Base-by-base conservation (phyloP, 2,329 filamentous ascomycete genomes). In the Byssoonygena ceratinophila region DNA sequence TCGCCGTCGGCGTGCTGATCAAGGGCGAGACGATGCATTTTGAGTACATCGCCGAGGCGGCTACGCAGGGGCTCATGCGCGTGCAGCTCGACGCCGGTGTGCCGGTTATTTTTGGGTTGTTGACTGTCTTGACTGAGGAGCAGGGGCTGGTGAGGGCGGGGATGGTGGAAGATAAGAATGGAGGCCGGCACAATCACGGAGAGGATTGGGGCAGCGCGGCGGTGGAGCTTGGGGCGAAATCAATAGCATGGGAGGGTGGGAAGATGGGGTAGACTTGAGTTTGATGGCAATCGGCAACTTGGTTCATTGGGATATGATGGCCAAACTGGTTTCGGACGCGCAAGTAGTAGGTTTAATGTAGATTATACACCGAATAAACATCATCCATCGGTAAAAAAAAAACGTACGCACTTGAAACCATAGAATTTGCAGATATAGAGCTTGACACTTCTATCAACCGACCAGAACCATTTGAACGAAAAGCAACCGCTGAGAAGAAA, bases 1-100 rank as follows among this genome's bases (percentile, higher is more conserved):
- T 98, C 59, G 89, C 92, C 50, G 86, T 98, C 60, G 92, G 92
- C 52, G 90, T 95, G 53, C 80, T 98, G 56, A 96, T 98, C 74
- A 98, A 98, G 76, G 92, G 92, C 68, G 87, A 94, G 72, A 97
- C 92, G 5, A 96, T 96, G 89, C 92, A 98, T 73, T 98, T 98
- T 65, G 92, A 98, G 73, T 97, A 98, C 74, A 98, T 98, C 63
- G 80, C 90, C 39, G 92, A 97, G 59, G 81, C 87, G 37, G 89
- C 94, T 5, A 88, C 83, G 54, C 87, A 95, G 57, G 92, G 88
- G 5, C 77, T 98, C 56, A 98, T 98, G 92, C 83, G 87, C 58
- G 83, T 97, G 54, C 89, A 94, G 69, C 76, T 97, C 52, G 91
- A 98, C 67, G 83, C 82, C 8, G 86, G 87, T 41, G 81, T 94